phyloP scores from a whole-genome alignment of 768 basidiomycete genomes.

The Phaffia tasmanica region DNA sequence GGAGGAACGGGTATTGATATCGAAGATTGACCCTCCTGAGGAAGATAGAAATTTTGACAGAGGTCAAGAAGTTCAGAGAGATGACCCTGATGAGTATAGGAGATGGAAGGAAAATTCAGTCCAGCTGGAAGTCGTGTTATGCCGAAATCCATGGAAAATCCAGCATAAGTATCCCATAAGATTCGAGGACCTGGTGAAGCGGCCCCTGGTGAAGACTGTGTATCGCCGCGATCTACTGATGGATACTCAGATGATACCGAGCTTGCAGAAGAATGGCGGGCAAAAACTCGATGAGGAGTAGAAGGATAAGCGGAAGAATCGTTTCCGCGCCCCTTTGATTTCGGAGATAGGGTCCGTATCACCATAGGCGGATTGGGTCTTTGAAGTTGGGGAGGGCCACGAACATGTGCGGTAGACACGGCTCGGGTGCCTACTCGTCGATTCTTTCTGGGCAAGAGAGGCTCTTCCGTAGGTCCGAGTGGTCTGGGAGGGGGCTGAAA shows the following conservation, averaged over 20 bases:
- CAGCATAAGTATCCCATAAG: conserved; percentile 36
- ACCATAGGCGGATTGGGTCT: not conserved
- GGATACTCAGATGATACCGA: too few relatives aligned
- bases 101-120: conserved; percentile 30
- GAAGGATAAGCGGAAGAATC: not conserved
- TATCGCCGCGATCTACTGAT: too few relatives aligned
- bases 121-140: conserved; percentile 36
- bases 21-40: conserved; percentile 31
- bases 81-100: conserved; percentile 51
- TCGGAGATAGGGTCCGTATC: not conserved
- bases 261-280: too few relatives aligned
- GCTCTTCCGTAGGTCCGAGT: not conserved
- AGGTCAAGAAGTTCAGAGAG: conserved; percentile 50
- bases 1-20: conserved; percentile 33
- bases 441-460: conserved; percentile 25
- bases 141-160: conserved; percentile 35
- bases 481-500: conserved; percentile 26
- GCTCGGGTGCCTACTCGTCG: not conserved
- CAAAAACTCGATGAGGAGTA: too few relatives aligned
- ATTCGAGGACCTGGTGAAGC: conserved; percentile 3
- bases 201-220: too few relatives aligned
- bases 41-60: conserved; percentile 23
- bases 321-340: not conserved
- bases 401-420: not conserved
- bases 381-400: not conserved